These are phyloP conservation scores for Pseudonitzschia multiseries DNA, from an alignment of 108 stramenopile genomes.

Conservation along the genomic window DNA sequence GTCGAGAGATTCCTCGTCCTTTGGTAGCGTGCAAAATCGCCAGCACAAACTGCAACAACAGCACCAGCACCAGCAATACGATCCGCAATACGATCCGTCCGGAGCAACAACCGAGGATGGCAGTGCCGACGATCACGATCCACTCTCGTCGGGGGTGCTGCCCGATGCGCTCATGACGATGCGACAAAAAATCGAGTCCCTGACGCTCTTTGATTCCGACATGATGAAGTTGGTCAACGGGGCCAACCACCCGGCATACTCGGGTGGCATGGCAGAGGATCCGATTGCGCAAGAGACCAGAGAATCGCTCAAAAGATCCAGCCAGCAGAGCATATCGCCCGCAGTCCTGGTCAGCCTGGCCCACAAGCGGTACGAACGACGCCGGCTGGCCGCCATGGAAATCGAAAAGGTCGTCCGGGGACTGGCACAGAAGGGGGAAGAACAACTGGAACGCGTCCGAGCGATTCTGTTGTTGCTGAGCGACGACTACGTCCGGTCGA, in stretches of 20 bases:
- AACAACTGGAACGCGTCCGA: constrained; percentile 72
- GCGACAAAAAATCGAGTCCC: constrained; percentile 79
- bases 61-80: neutral
- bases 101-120: neutral
- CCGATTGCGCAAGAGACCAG: constrained; percentile 51
- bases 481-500: constrained; percentile 84
- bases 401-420: constrained; percentile 87
- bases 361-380: constrained; percentile 87
- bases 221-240: constrained; percentile 52
- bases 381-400: constrained; percentile 87
- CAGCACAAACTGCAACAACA: constrained; percentile 2
- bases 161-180: constrained; percentile 74
- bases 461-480: constrained; percentile 77
- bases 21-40: constrained; percentile 1
- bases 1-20: neutral
- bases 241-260: constrained; percentile 7
- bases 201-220: constrained; percentile 68
- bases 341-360: constrained; percentile 84
- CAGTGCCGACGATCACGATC: constrained; percentile 15
- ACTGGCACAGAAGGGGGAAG: constrained; percentile 49
- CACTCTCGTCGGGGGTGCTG: constrained; percentile 48
- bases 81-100: neutral
- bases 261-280: constrained; percentile 27
- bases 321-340: constrained; percentile 81
- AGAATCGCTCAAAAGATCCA: constrained; percentile 70